These are phyloP conservation scores for Dictyophora rubrovolvata DNA, from an alignment of 768 basidiomycete species.

Conservation along the genomic window DNA sequence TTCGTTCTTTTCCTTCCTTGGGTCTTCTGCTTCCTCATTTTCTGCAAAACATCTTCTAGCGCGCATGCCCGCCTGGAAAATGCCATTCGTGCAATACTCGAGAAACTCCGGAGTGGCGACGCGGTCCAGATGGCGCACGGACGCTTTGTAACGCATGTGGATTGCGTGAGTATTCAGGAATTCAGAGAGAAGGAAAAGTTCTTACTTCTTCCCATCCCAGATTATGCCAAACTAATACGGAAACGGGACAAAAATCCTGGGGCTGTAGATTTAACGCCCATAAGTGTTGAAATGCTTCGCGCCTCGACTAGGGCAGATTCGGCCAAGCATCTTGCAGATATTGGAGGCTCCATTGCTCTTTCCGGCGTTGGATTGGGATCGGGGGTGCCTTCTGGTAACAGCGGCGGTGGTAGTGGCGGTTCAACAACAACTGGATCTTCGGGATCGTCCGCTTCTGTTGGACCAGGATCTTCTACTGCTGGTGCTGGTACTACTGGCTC, in stretches of 20 bases:
- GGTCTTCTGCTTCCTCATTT: slow-evolving; percentile 16
- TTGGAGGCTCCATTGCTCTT: neutral
- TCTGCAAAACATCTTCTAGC: slow-evolving; percentile 36
- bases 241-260: slow-evolving; percentile 55
- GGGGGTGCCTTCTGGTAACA: neutral
- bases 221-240: slow-evolving; percentile 76
- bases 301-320: slow-evolving; percentile 32
- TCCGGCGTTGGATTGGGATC: neutral
- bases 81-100: slow-evolving; percentile 83
- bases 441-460: neutral
- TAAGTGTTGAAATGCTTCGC: slow-evolving; percentile 68
- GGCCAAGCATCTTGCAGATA: neutral
- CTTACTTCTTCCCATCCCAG: slow-evolving; percentile 24
- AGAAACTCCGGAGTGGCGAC: slow-evolving; percentile 83
- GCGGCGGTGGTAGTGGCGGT: neutral
- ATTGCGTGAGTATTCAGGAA: slow-evolving; percentile 53
- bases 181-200: slow-evolving; percentile 4
- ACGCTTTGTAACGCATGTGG: slow-evolving; percentile 83
- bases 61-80: slow-evolving; percentile 77
- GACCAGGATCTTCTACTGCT: neutral
- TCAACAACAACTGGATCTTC: neutral
- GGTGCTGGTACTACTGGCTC: neutral
- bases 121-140: slow-evolving; percentile 75
- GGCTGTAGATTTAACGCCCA: slow-evolving; percentile 30
- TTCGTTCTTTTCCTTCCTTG: slow-evolving; percentile 1